Base-by-base conservation (phyloP, 2,329 filamentous ascomycete species). In the Ascochyta fabae region DNA sequence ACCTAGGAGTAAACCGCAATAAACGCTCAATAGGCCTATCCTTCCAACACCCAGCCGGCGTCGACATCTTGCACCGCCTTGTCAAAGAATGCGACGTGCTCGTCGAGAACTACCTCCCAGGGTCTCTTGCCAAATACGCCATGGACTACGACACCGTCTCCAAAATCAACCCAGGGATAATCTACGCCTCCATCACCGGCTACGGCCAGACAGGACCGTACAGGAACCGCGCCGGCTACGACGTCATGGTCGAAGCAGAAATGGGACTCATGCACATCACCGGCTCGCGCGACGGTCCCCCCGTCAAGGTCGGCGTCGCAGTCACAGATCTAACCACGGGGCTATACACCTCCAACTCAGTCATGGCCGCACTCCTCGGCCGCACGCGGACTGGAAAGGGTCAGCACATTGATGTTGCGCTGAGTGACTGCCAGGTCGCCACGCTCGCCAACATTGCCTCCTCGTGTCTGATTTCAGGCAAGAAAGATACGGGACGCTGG, bases 181-280 rank as follows among this genome's bases (percentile, higher is more conserved):
- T 99, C 64, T 99, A 99, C 72, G 92, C 94, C 13, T 96, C 92
- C 65, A 96, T 99, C 67, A 99, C 95, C 0, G 95, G 95, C 1
- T 99, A 98, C 71, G 95, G 95, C 2, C 95, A 99, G 74, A 96
- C 91, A 1, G 95, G 95, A 0, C 95, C 95, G 0, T 96, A 96
- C 76, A 86, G 88, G 6, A 85, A 87, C 61, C 85, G 95, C 13
- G 92, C 95, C 3, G 95, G 95, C 4, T 99, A 99, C 81, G 95
- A 99, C 77, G 95, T 99, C 65, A 99, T 99, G 94, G 94, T 99
- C 10, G 95, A 99, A 80, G 95, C 95, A 56, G 95, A 98, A 74
- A 93, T 99, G 78, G 95, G 95, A 0, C 79, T 99, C 53, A 99
- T 99, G 95, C 95, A 99, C 78, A 98, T 99, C 67, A 99, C 95